Percentiles rank a stretch among this genome's conserved stretches.
Evolutionary conservation across 2,329 filamentous ascomycete species (phyloP).

Genomic region (Talaromyces marneffei): DNA sequence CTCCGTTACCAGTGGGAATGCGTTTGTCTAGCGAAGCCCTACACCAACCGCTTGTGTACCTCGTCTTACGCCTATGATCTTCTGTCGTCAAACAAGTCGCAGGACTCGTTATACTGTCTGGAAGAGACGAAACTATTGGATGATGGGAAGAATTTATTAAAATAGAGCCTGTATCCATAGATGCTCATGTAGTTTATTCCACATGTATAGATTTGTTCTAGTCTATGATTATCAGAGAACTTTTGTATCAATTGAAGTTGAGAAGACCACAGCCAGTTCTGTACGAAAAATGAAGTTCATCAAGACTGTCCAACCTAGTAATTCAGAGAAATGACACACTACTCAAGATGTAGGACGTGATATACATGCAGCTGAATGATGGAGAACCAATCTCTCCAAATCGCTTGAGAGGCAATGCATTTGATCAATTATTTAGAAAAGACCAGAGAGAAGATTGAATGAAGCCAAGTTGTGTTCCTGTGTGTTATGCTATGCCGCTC

Average conservation of each 20-base stretch:
- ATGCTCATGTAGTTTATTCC: background rate
- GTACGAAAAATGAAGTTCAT: background rate
- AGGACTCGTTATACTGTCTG: background rate
- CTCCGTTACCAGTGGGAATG: conserved; percentile 18
- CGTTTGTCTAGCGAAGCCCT: conserved; percentile 22
- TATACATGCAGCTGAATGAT: background rate
- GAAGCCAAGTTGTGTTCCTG: background rate
- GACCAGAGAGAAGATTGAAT: background rate
- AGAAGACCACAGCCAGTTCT: background rate
- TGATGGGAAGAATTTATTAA: background rate
- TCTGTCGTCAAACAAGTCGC: background rate
- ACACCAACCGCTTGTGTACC: background rate
- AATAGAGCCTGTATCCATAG: background rate
- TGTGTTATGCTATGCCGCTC: background rate
- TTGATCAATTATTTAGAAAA: too few relatives aligned
- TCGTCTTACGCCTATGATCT: background rate
- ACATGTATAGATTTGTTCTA: background rate
- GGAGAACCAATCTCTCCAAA: background rate
- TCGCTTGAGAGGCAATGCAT: background rate
- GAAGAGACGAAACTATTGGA: background rate
- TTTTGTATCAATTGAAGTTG: background rate
- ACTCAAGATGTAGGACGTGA: background rate
- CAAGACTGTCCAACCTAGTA: background rate
- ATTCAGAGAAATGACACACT: background rate
- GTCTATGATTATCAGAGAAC: background rate